These are phyloP conservation scores for Lanmaoa rubissima DNA, from an alignment of 768 basidiomycete genomes.

Conservation along the genomic window DNA sequence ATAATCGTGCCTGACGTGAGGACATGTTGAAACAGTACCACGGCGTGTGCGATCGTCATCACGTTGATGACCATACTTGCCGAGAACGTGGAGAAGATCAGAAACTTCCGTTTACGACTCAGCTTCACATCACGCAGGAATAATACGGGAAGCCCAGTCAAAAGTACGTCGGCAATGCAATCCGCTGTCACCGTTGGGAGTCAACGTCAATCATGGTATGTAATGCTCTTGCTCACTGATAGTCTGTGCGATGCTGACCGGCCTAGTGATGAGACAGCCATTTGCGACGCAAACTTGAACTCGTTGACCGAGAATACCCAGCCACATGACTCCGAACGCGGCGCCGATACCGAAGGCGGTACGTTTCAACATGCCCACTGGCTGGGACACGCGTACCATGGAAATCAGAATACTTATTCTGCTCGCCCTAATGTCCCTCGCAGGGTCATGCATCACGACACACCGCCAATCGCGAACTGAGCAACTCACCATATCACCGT, in stretches of 20 bases:
- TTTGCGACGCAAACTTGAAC: neutral
- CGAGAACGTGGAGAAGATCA: neutral
- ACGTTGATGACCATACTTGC: neutral
- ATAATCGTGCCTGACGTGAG: neutral
- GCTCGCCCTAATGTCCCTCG: neutral
- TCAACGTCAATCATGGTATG: neutral
- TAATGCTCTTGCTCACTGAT: neutral
- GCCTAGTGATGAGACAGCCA: neutral
- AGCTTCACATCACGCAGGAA: neutral
- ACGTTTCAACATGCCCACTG: neutral
- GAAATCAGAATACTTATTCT: neutral
- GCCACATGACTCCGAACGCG: neutral
- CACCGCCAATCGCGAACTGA: neutral
- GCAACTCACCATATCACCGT: slow-evolving; percentile 1
- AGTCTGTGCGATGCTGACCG: neutral
- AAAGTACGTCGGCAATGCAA: neutral
- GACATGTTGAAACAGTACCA: neutral
- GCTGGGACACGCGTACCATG: neutral
- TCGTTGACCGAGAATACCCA: neutral
- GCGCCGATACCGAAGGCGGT: neutral
- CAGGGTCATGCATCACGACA: neutral
- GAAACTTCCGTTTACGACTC: neutral
- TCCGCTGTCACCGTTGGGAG: neutral
- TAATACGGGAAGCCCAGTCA: neutral
- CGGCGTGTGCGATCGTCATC: neutral